These are phyloP conservation scores for Crucibulum laeve DNA, from an alignment of 768 basidiomycete genomes.

Conservation along the genomic window DNA sequence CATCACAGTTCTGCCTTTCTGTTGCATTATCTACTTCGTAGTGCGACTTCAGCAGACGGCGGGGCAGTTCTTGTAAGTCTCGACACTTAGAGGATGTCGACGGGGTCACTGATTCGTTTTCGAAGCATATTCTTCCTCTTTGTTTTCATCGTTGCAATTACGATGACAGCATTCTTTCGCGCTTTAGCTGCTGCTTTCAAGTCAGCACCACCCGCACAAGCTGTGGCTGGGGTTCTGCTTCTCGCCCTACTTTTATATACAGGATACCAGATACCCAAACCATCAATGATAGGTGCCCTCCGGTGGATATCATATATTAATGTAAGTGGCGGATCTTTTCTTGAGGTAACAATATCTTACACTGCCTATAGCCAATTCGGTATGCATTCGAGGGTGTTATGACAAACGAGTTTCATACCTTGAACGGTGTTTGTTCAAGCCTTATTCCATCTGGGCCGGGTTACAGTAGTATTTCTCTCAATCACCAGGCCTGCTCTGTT, in stretches of 20 bases:
- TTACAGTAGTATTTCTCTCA: constrained; percentile 49
- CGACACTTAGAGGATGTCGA: neutral
- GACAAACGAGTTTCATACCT: constrained; percentile 76
- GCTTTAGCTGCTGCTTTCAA: constrained; percentile 56
- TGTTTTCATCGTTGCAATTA: constrained; percentile 48
- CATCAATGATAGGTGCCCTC: constrained; percentile 64
- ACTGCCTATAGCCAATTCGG: constrained; percentile 43
- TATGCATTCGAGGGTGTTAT: constrained; percentile 76
- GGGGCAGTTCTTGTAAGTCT: constrained; percentile 61
- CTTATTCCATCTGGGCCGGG: constrained; percentile 61
- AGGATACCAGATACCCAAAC: constrained; percentile 45
- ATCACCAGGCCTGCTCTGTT: constrained; percentile 75
- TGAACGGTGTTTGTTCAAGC: constrained; percentile 55
- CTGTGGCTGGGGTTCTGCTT: constrained; percentile 43
- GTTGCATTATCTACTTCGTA: constrained; percentile 56
- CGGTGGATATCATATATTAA: constrained; percentile 66
- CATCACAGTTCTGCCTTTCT: constrained; percentile 39
- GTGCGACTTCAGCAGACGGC: constrained; percentile 51
- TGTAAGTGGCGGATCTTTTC: constrained; percentile 24
- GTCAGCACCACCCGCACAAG: constrained; percentile 56
- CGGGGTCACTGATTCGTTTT: constrained; percentile 1
- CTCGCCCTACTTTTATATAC: constrained; percentile 25
- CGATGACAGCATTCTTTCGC: constrained; percentile 78
- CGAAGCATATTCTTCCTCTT: constrained; percentile 56
- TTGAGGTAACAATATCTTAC: neutral